phyloP scores from a whole-genome alignment of 768 basidiomycete genomes.

The Clathrus columnatus region DNA sequence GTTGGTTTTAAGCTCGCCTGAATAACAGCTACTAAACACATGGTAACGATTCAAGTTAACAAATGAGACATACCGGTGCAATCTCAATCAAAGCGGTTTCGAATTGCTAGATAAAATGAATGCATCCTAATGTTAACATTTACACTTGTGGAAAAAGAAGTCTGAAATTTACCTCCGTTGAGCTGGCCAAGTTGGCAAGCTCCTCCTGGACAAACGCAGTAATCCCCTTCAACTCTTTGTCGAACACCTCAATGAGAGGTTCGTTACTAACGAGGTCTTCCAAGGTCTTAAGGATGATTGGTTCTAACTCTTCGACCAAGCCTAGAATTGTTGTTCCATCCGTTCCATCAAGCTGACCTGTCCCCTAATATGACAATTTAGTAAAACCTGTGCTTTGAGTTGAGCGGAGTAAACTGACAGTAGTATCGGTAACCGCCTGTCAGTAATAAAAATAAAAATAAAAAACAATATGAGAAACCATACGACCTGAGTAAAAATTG shows the following conservation, averaged over 20 bases:
- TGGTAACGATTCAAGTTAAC: no score
- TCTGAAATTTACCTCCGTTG: neutral
- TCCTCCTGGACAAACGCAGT: neutral
- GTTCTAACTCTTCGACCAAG: neutral
- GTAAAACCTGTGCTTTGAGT: neutral
- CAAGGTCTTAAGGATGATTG: neutral
- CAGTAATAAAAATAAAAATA: no score
- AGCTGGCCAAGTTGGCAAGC: neutral
- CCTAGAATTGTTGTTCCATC: conserved; percentile 3
- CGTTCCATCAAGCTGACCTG: neutral
- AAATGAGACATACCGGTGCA: conserved; percentile 1
- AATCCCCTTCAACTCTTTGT: neutral
- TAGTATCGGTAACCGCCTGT: conserved; percentile 1
- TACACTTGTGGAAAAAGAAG: no score
- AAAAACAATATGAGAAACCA: neutral
- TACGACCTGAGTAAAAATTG: neutral
- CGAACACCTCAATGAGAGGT: neutral
- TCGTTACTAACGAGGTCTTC: neutral
- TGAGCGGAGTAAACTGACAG: neutral
- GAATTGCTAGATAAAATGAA: neutral
- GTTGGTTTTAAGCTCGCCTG: neutral
- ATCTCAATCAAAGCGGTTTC: neutral
- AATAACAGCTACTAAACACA: no score
- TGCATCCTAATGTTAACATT: no score
- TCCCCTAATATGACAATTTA: neutral